Evolutionary conservation across 371 early-diverging fungal genomes (phyloP).

Genomic region (Smittium culicis): DNA sequence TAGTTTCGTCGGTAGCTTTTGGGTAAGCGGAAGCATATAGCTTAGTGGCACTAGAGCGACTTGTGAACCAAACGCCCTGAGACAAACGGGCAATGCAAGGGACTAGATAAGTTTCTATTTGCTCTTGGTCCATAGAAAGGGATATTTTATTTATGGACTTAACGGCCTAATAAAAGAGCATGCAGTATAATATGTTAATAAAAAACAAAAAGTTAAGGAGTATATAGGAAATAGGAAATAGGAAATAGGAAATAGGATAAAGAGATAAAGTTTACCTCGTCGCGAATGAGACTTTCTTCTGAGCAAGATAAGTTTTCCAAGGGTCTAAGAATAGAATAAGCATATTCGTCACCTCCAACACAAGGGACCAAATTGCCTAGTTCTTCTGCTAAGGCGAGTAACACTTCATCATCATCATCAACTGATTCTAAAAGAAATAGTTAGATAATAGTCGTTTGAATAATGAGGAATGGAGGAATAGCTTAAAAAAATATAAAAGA

Average conservation of each 20-base stretch:
- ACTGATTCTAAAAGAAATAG: conserved; percentile 63
- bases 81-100: conserved; percentile 83
- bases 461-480: background rate
- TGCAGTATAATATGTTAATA: too few relatives aligned
- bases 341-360: conserved; percentile 78
- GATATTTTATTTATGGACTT: conserved; percentile 77
- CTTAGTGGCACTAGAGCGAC: conserved; percentile 82
- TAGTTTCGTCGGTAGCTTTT: conserved; percentile 48
- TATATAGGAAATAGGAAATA: too few relatives aligned
- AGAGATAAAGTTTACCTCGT: conserved; percentile 49
- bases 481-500: background rate
- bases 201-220: too few relatives aligned
- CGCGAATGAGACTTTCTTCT: conserved; percentile 92
- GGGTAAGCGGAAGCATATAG: conserved; percentile 73
- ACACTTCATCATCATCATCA: conserved; percentile 94
- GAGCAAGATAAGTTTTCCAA: conserved; percentile 90
- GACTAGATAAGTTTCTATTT: conserved; percentile 74
- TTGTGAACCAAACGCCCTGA: conserved; percentile 94
- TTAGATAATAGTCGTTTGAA: conserved; percentile 4
- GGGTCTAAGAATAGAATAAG: conserved; percentile 71
- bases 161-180: conserved; percentile 85
- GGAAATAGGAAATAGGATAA: too few relatives aligned
- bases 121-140: conserved; percentile 47
- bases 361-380: conserved; percentile 79
- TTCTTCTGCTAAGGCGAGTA: conserved; percentile 84